Evolutionary conservation across 2,329 filamentous ascomycete species (phyloP).

Genomic region (Dactylellina leptospora): DNA sequence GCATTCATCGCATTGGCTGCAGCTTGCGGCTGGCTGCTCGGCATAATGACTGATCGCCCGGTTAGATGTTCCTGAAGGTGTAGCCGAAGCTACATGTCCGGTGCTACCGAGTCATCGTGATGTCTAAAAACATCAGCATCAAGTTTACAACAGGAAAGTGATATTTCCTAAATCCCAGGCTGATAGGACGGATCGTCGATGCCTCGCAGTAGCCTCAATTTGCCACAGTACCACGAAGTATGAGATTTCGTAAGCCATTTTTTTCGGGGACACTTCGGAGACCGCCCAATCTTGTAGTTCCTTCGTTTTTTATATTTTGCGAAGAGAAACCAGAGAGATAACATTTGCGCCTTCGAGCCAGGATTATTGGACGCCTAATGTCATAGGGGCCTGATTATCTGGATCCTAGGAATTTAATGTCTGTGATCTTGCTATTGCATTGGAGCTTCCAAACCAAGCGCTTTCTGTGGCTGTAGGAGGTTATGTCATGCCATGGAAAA

Average conservation of each 20-base stretch:
- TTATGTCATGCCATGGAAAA: too few relatives aligned
- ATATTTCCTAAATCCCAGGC: neutral
- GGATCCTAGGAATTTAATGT: too few relatives aligned
- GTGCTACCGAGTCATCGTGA: conserved; percentile 3
- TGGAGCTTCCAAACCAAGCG: too few relatives aligned
- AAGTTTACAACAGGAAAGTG: neutral
- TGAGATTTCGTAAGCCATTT: conserved; percentile 2
- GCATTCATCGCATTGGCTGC: conserved; percentile 8
- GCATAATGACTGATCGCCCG: conserved; percentile 7
- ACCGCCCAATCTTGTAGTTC: too few relatives aligned
- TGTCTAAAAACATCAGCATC: neutral
- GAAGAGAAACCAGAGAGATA: neutral
- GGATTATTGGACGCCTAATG: too few relatives aligned
- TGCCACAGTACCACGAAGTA: conserved; percentile 1
- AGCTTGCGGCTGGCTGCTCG: conserved; percentile 14
- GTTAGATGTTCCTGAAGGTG: conserved; percentile 4
- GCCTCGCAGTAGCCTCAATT: neutral
- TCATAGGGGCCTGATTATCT: too few relatives aligned
- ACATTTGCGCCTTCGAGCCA: too few relatives aligned
- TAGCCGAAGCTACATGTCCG: conserved; percentile 11
- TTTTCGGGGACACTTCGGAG: neutral
- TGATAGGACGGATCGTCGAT: conserved; percentile 2
- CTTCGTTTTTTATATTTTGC: neutral
- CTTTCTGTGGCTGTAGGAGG: too few relatives aligned
- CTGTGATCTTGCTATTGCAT: too few relatives aligned